Conservation (phyloP, 2,329 filamentous ascomycete species). For the Cryphonectria nitschkei region DNA sequence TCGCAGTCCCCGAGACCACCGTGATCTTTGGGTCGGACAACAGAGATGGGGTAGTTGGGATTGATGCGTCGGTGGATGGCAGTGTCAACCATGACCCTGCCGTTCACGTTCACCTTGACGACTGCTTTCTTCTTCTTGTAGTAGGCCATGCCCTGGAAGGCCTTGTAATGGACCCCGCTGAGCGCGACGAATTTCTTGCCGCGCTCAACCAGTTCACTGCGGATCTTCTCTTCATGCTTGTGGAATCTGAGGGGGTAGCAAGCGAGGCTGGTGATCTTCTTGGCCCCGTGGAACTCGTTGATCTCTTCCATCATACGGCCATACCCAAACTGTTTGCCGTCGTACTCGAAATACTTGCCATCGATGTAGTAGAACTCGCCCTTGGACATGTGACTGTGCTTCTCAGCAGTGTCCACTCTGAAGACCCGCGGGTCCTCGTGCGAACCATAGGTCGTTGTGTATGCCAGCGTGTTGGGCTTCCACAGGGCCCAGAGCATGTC, state of each 20-base stretch:
- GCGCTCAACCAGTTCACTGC: constrained; percentile 71
- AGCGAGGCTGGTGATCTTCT: constrained; percentile 78
- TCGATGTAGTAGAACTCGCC: constrained; percentile 79
- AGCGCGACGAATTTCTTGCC: constrained; percentile 83
- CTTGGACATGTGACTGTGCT: constrained; percentile 69
- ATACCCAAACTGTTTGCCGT: constrained; percentile 83
- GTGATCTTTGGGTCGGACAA: constrained; percentile 72
- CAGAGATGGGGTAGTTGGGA: constrained; percentile 80
- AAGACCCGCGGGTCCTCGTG: constrained; percentile 79
- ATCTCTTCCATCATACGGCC: constrained; percentile 73
- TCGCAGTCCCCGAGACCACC: constrained; percentile 56
- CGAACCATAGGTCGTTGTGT: constrained; percentile 76
- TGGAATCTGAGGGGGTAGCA: constrained; percentile 83
- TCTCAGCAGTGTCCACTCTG: constrained; percentile 77
- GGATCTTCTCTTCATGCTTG: constrained; percentile 68
- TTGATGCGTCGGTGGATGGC: constrained; percentile 82
- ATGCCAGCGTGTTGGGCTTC: constrained; percentile 83
- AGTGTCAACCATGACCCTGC: constrained; percentile 86
- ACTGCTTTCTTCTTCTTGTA: constrained; percentile 75
- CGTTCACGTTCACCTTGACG: constrained; percentile 82
- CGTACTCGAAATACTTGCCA: constrained; percentile 82
- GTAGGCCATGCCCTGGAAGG: constrained; percentile 83
- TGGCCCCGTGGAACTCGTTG: constrained; percentile 74
- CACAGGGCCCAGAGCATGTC: constrained; percentile 87
- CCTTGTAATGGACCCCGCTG: constrained; percentile 82